Percentiles rank a stretch among this genome's conserved stretches.
Evolutionary conservation across 495 filamentous ascomycete species (phyloP).

Genomic region (Aspergillus haitiensis): DNA sequence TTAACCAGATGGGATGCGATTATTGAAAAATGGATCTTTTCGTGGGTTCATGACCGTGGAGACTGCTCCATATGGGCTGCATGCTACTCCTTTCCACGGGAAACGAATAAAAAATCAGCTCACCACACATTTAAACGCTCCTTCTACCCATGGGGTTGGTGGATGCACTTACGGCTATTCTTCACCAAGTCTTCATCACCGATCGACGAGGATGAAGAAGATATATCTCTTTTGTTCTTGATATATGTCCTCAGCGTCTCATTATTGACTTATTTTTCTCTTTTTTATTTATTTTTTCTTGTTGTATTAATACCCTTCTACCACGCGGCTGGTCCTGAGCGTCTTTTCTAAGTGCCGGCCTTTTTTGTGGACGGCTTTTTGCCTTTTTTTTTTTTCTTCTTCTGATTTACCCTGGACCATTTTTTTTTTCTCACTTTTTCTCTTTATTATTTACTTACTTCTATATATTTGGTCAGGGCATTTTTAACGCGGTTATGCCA

Average conservation of each 20-base stretch:
- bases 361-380: conserved; percentile 32
- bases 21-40: conserved; percentile 10
- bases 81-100: background rate
- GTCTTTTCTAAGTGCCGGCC: conserved; percentile 40
- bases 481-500: conserved; percentile 47
- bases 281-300: conserved; percentile 41
- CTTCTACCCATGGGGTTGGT: conserved; percentile 2
- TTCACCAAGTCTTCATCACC: conserved; percentile 13
- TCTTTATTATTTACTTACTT: conserved; percentile 21
- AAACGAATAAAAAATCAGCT: background rate
- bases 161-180: conserved; percentile 5
- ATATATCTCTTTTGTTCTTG: conserved; percentile 22
- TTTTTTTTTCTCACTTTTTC: conserved; percentile 23
- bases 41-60: background rate
- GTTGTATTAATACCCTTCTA: conserved; percentile 46
- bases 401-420: conserved; percentile 27
- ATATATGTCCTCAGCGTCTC: conserved; percentile 34
- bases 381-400: conserved; percentile 31
- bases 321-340: conserved; percentile 32
- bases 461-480: conserved; percentile 30
- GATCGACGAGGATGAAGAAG: conserved; percentile 20
- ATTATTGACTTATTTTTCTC: conserved; percentile 39
- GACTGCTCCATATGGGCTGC: background rate
- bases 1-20: conserved; percentile 2
- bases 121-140: conserved; percentile 7